A percentile compares a stretch with the other conserved stretches of the same genome.
These are phyloP conservation scores for Croton setiger DNA, from an alignment of 441 rosid genomes.

Conservation along the genomic window DNA sequence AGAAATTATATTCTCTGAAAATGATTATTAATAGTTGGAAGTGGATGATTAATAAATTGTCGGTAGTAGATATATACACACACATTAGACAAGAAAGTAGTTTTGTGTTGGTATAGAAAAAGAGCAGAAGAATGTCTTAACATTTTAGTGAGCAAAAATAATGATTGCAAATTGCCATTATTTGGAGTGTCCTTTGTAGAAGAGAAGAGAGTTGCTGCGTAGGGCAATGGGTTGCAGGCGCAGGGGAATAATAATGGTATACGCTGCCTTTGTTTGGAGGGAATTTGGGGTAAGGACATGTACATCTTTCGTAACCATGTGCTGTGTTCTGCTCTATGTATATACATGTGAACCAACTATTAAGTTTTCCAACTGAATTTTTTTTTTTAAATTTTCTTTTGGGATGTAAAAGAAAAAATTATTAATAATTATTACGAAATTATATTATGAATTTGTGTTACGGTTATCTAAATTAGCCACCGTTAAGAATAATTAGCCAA, in stretches of 20 bases:
- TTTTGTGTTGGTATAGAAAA: neutral
- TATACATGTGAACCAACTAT: neutral
- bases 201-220: neutral
- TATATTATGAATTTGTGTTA: too few relatives aligned
- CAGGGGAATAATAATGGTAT: neutral
- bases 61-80: neutral
- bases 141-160: conserved; percentile 6
- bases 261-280: conserved; percentile 17
- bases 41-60: too few relatives aligned
- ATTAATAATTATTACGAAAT: too few relatives aligned
- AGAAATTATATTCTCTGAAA: too few relatives aligned
- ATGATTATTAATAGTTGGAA: neutral
- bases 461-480: too few relatives aligned
- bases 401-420: too few relatives aligned
- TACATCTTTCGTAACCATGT: too few relatives aligned
- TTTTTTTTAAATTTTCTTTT: too few relatives aligned
- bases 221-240: neutral
- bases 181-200: neutral
- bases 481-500: too few relatives aligned
- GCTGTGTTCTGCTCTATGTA: neutral
- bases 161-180: conserved; percentile 4
- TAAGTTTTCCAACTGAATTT: too few relatives aligned
- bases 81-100: too few relatives aligned
- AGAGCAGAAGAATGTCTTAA: neutral
- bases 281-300: neutral